Conservation (phyloP, 208 protist genomes). For the Acanthamoeba healyi region DNA sequence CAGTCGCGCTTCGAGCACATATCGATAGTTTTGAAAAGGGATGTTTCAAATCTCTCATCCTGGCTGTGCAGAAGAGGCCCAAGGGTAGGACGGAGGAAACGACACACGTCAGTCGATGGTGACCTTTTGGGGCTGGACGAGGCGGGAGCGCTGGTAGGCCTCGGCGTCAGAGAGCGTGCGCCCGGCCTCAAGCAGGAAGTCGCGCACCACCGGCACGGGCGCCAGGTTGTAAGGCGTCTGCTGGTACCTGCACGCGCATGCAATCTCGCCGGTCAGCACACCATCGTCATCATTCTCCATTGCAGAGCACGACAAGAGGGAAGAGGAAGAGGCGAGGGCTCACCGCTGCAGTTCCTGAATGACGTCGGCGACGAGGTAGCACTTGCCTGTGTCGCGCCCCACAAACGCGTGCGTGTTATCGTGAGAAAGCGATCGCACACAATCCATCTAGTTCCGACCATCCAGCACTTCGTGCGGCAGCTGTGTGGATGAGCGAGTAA, state of each 20-base stretch:
- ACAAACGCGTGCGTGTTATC: background rate
- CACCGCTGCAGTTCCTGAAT: constrained; percentile 73
- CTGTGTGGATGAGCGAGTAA: too few relatives aligned
- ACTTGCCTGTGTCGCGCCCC: constrained; percentile 8
- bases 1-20: too few relatives aligned
- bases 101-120: background rate
- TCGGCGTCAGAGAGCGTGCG: constrained; percentile 52
- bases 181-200: constrained; percentile 44
- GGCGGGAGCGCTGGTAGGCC: constrained; percentile 57
- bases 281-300: too few relatives aligned
- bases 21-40: too few relatives aligned
- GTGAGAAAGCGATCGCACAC: too few relatives aligned
- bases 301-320: background rate
- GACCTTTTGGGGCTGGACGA: constrained; percentile 65
- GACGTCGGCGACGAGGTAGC: constrained; percentile 73
- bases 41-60: too few relatives aligned
- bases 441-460: too few relatives aligned
- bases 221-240: constrained; percentile 73
- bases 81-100: background rate
- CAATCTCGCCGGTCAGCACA: too few relatives aligned
- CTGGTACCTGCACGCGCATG: constrained; percentile 60
- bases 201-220: constrained; percentile 36
- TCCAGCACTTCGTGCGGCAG: too few relatives aligned
- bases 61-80: too few relatives aligned
- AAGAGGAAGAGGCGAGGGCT: background rate